Evolutionary conservation across 2,329 filamentous ascomycete genomes (phyloP).

Genomic region (Camillea tinctor): DNA sequence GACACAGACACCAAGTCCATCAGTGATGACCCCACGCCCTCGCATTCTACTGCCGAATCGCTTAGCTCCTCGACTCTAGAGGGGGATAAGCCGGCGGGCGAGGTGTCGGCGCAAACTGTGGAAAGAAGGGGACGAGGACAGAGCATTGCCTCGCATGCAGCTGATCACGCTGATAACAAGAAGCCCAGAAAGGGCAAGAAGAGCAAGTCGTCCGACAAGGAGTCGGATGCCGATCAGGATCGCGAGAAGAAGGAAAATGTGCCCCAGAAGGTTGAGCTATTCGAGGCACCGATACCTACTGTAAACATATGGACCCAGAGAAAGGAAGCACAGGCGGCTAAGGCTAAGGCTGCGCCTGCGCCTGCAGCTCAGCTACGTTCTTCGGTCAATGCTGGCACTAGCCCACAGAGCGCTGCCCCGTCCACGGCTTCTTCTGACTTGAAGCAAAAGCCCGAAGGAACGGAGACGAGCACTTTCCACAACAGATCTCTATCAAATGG

Average conservation of each 20-base stretch:
- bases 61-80: slow-evolving; percentile 13
- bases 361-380: slow-evolving; percentile 19
- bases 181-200: slow-evolving; percentile 66
- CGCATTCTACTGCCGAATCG: slow-evolving; percentile 14
- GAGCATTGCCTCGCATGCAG: slow-evolving; percentile 63
- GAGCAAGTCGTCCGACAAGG: slow-evolving; percentile 49
- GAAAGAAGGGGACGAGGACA: slow-evolving; percentile 55
- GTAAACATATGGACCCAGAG: slow-evolving; percentile 90
- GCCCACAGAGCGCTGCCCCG: slow-evolving; percentile 1
- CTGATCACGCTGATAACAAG: slow-evolving; percentile 66
- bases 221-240: slow-evolving; percentile 51
- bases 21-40: slow-evolving; percentile 17
- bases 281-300: slow-evolving; percentile 76
- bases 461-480: slow-evolving; percentile 20
- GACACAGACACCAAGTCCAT: slow-evolving; percentile 19
- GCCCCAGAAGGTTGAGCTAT: slow-evolving; percentile 62
- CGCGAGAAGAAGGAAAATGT: slow-evolving; percentile 58
- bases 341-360: slow-evolving; percentile 40
- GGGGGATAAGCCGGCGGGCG: slow-evolving; percentile 19
- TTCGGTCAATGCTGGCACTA: slow-evolving; percentile 14
- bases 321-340: slow-evolving; percentile 62
- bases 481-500: slow-evolving; percentile 35
- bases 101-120: slow-evolving; percentile 32
- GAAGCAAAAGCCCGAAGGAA: slow-evolving; percentile 22
- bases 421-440: slow-evolving; percentile 12